phyloP scores from a whole-genome alignment of 2,329 filamentous ascomycete species.

The Curvularia eragrostidis region DNA sequence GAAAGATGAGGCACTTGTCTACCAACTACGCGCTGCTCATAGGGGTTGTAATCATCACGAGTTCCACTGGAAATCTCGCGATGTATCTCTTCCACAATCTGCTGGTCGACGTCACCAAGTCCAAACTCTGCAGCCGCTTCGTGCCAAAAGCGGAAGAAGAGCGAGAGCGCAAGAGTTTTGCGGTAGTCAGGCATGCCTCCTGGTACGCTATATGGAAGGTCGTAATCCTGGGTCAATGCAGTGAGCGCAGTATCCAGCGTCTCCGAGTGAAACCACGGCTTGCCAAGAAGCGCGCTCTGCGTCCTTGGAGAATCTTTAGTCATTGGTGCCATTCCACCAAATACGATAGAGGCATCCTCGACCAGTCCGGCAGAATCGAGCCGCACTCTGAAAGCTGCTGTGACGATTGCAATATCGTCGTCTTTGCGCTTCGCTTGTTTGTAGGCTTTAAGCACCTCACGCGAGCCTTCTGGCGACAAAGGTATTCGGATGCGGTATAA shows the following conservation, averaged over 20 bases:
- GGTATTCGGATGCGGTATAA: constrained; percentile 85
- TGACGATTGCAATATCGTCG: constrained; percentile 97
- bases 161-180: constrained; percentile 84
- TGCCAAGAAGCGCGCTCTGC: constrained; percentile 74
- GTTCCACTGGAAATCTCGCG: constrained; percentile 78
- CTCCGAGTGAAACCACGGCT: constrained; percentile 76
- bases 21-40: constrained; percentile 81
- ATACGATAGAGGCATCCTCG: constrained; percentile 77
- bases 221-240: constrained; percentile 81
- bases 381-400: constrained; percentile 77
- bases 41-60: constrained; percentile 78
- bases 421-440: constrained; percentile 97
- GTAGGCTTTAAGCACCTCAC: constrained; percentile 85
- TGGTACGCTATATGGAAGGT: constrained; percentile 84
- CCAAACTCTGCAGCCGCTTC: constrained; percentile 73
- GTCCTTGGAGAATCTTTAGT: constrained; percentile 82
- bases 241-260: constrained; percentile 87
- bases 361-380: constrained; percentile 73
- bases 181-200: constrained; percentile 97
- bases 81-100: constrained; percentile 82
- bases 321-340: constrained; percentile 91
- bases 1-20: constrained; percentile 86
- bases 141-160: constrained; percentile 98
- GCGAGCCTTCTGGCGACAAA: constrained; percentile 65
- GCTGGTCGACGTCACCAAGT: constrained; percentile 65